phyloP scores from a whole-genome alignment of 257 asterid species.

The Salvia splendens region DNA sequence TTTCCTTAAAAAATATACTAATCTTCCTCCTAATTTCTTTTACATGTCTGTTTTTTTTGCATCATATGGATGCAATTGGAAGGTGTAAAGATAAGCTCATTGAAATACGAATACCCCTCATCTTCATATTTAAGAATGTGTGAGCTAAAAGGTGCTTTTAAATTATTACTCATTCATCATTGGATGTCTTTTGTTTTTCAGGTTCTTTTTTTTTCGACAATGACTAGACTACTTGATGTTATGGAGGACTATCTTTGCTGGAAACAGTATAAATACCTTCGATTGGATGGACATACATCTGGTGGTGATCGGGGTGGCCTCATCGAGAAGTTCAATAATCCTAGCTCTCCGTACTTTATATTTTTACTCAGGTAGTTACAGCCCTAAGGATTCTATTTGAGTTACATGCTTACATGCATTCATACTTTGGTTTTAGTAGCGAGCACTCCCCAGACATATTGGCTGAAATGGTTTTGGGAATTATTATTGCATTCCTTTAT shows the following conservation, averaged over 20 bases:
- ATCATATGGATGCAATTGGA: background rate
- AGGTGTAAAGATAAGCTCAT: background rate
- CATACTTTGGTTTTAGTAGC: conserved; percentile 19
- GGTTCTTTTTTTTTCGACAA: conserved; percentile 98
- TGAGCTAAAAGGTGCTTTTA: conserved; percentile 15
- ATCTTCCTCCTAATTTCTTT: background rate
- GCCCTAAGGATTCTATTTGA: conserved; percentile 10
- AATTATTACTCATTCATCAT: conserved; percentile 12
- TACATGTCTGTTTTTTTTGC: conserved; percentile 4
- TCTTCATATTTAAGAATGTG: conserved; percentile 23
- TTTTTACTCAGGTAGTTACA: conserved; percentile 85
- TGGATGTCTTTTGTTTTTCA: conserved; percentile 34
- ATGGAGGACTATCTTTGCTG: conserved; percentile 98
- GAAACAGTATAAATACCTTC: conserved; percentile 91
- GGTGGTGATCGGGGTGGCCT: conserved; percentile 99
- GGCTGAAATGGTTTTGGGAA: conserved; percentile 5
- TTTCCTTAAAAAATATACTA: background rate
- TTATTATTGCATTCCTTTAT: conserved; percentile 13
- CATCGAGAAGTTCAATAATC: conserved; percentile 77
- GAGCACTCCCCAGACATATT: conserved; percentile 24
- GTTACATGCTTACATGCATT: conserved; percentile 27
- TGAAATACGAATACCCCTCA: conserved; percentile 5
- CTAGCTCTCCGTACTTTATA: conserved; percentile 89
- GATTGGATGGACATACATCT: conserved; percentile 97
- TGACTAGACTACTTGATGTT: conserved; percentile 98